Conservation (phyloP, 1,139 yeast species). For the Geotrichum reessii region DNA sequence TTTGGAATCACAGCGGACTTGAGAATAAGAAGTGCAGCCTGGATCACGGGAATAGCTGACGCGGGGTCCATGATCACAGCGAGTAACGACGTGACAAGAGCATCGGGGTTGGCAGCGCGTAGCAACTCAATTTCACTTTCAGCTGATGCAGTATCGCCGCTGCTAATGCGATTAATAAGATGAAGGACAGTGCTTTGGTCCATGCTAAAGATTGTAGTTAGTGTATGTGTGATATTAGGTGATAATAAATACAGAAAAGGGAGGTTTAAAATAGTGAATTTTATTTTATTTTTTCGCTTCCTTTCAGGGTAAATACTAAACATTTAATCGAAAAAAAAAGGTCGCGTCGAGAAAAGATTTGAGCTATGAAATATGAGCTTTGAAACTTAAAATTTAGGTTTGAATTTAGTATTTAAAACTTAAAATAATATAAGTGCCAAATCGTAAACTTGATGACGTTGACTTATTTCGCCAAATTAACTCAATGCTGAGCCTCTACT, state of each 20-base stretch:
- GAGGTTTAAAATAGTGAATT: neutral
- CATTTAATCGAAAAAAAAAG: neutral
- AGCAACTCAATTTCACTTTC: slow-evolving; percentile 15
- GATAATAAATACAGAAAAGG: neutral
- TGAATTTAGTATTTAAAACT: too few relatives aligned
- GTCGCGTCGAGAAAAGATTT: neutral
- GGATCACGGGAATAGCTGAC: slow-evolving; percentile 37
- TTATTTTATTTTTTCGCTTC: neutral
- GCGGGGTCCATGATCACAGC: slow-evolving; percentile 12
- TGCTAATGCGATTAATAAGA: slow-evolving; percentile 14
- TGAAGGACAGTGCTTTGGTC: slow-evolving; percentile 12
- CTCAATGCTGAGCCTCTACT: neutral
- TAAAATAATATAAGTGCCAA: neutral
- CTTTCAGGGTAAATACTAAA: neutral
- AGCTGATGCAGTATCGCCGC: slow-evolving; percentile 17
- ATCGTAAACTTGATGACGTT: neutral
- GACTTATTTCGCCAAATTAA: neutral
- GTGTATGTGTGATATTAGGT: neutral
- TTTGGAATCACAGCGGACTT: slow-evolving; percentile 58
- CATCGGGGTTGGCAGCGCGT: slow-evolving; percentile 13
- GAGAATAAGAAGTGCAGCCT: slow-evolving; percentile 63
- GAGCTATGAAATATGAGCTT: neutral
- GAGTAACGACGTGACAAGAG: slow-evolving; percentile 9
- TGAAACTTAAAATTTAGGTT: neutral
- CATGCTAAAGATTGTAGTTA: slow-evolving; percentile 4